Percentiles rank a stretch among this genome's conserved stretches.
phyloP scores from a whole-genome alignment of 2,329 filamentous ascomycete genomes.

The Cryoendolithus antarcticus region DNA sequence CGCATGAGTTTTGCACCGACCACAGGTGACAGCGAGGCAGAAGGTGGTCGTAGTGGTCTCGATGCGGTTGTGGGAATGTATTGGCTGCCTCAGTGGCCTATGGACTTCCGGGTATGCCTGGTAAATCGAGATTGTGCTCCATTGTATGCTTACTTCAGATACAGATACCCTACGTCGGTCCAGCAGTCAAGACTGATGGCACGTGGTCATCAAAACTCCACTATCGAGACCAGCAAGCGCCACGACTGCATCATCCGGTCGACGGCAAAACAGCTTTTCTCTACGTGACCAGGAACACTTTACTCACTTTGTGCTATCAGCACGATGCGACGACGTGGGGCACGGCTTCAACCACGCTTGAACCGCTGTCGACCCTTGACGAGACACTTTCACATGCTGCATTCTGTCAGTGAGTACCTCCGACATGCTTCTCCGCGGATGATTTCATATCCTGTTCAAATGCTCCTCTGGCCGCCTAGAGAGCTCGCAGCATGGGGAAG shows the following conservation, averaged over 20 bases:
- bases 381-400: constrained; percentile 72
- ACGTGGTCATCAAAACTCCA: constrained; percentile 59
- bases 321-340: constrained; percentile 28
- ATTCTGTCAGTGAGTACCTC: constrained; percentile 34
- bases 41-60: constrained; percentile 46
- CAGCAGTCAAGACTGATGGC: constrained; percentile 26
- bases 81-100: constrained; percentile 51
- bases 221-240: constrained; percentile 43
- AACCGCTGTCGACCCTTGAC: constrained; percentile 21
- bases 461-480: too few species aligned
- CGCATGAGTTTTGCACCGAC: constrained; percentile 53
- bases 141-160: too few species aligned
- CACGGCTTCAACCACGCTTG: too few species aligned
- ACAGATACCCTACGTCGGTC: constrained; percentile 20
- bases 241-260: constrained; percentile 62
- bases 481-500: too few species aligned
- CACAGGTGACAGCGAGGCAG: constrained; percentile 15
- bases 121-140: too few species aligned
- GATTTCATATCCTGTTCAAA: too few species aligned
- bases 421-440: too few species aligned
- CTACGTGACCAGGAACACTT: constrained; percentile 61
- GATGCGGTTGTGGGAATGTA: constrained; percentile 70
- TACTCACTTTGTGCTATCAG: constrained; percentile 64
- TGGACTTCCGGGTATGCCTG: constrained; percentile 16
- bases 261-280: constrained; percentile 61